Evolutionary conservation across 2,329 filamentous ascomycete species (phyloP).

Genomic region (Penicillium brevicompactum): DNA sequence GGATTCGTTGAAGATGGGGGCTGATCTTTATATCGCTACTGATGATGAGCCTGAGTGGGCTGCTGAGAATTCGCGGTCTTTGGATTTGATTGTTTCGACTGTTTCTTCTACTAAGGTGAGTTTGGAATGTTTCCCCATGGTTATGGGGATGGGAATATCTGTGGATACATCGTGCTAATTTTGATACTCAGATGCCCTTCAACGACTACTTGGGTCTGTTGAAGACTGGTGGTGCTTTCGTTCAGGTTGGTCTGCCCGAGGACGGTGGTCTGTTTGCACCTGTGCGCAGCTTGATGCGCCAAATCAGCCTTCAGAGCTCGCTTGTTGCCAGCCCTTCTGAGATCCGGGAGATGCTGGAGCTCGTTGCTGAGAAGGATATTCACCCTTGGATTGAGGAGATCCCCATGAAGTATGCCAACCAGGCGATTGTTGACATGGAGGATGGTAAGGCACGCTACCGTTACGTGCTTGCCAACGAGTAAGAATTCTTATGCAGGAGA

Average conservation of each 20-base stretch:
- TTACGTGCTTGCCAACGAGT: slow-evolving; percentile 49
- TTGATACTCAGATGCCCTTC: slow-evolving; percentile 57
- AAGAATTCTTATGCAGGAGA: not conserved
- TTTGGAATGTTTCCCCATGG: not conserved
- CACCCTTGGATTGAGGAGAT: slow-evolving; percentile 47
- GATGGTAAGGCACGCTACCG: slow-evolving; percentile 49
- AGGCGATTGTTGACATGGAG: slow-evolving; percentile 48
- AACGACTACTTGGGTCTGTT: slow-evolving; percentile 63
- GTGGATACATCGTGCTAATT: no score
- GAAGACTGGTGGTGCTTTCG: slow-evolving; percentile 59
- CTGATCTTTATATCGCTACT: slow-evolving; percentile 59
- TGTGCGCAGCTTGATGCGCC: slow-evolving; percentile 60
- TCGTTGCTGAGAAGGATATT: slow-evolving; percentile 43
- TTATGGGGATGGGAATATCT: no score
- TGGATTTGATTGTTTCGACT: slow-evolving; percentile 61
- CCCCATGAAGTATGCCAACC: slow-evolving; percentile 48
- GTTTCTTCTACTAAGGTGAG: slow-evolving; percentile 55
- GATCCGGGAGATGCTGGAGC: slow-evolving; percentile 48
- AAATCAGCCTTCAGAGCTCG: slow-evolving; percentile 54
- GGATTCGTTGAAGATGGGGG: slow-evolving; percentile 59
- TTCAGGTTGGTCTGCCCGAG: slow-evolving; percentile 70
- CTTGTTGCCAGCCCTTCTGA: slow-evolving; percentile 43
- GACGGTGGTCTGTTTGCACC: slow-evolving; percentile 55
- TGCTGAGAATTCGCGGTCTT: slow-evolving; percentile 47
- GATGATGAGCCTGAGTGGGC: slow-evolving; percentile 59